A percentile compares a stretch with the other conserved stretches of the same genome.
Evolutionary conservation across 441 rosid genomes (phyloP).

Genomic region (Jatropha multifida): DNA sequence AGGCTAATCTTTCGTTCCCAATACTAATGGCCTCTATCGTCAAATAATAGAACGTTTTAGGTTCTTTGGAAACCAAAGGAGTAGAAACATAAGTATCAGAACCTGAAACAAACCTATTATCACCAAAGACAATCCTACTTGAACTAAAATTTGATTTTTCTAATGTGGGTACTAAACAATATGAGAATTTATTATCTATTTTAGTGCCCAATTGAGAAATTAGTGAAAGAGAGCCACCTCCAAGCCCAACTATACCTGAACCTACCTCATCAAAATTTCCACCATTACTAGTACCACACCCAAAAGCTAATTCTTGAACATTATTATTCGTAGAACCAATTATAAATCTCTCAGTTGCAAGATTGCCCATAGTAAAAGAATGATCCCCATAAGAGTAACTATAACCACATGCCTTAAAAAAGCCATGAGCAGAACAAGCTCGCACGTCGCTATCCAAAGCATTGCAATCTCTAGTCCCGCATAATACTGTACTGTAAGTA

Average conservation of each 20-base stretch:
- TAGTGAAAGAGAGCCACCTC: slow-evolving; percentile 70
- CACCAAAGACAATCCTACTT: slow-evolving; percentile 51
- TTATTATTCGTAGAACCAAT: slow-evolving; percentile 39
- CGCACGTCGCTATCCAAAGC: slow-evolving; percentile 43
- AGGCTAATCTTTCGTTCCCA: slow-evolving; percentile 51
- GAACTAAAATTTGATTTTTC: slow-evolving; percentile 46
- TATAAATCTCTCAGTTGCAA: slow-evolving; percentile 63
- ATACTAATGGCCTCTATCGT: slow-evolving; percentile 73
- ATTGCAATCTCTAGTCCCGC: slow-evolving; percentile 55
- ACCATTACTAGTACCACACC: slow-evolving; percentile 75
- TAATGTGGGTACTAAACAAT: slow-evolving; percentile 60
- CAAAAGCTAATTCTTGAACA: slow-evolving; percentile 46
- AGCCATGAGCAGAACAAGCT: slow-evolving; percentile 36
- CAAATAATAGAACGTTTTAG: slow-evolving; percentile 67
- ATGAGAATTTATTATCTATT: slow-evolving; percentile 62
- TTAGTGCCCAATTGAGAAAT: slow-evolving; percentile 57
- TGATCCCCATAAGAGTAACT: slow-evolving; percentile 74
- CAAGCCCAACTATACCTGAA: slow-evolving; percentile 73
- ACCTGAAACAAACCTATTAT: slow-evolving; percentile 43
- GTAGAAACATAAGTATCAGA: slow-evolving; percentile 48
- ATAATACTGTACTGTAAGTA: slow-evolving; percentile 40
- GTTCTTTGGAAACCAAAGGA: slow-evolving; percentile 49
- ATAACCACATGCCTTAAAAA: slow-evolving; percentile 46
- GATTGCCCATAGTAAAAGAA: slow-evolving; percentile 67
- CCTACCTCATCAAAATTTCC: slow-evolving; percentile 70